Base-by-base conservation (phyloP, 1,139 yeast species). In the Candida buenavistaensis region DNA sequence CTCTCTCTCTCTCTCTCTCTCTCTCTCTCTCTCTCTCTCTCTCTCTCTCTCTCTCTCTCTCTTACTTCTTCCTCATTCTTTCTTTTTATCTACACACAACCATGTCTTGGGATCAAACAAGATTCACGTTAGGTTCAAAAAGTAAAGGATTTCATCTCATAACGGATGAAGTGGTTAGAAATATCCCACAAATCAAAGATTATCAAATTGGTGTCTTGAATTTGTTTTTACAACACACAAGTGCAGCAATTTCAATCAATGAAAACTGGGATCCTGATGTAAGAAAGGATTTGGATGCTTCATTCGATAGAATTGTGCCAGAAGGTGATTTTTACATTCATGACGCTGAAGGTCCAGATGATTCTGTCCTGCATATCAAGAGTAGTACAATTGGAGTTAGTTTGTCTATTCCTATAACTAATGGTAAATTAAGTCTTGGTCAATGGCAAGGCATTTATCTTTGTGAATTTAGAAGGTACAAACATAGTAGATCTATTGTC, bases 381-480 rank as follows among this genome's bases (percentile, higher is more conserved):
- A 71, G 84, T 22, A 62, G 80, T 27, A 59, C 82, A 31, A 72
- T 83, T 8, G 94, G 95, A 16, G 82, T 78, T 2, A 71, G 78
- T 9, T 62, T 85, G 27, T 66, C 75, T 10, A 76, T 85, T 31
- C 95, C 95, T 2, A 83, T 85, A 35, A 54, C 71, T 12, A 75
- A 83, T 47, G 95, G 95, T 0, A 57, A 66, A 30, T 60, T 85
- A 40, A 83, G 82, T 1, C 68, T 80, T 0, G 95, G 95, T 3
- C 84, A 92, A 1, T 85, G 95, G 95, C 95, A 85, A 53, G 95
- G 94, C 0, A 72, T 85, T 30, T 84, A 83, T 66, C 63, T 82
- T 32, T 69, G 85, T 48, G 95, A 85, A 55, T 85, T 85, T 57
- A 68, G 95, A 49, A 68, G 69, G 30, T 72, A 75, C 54, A 62